A percentile compares a stretch with the other conserved stretches of the same genome.
phyloP scores from a whole-genome alignment of 441 rosid genomes.

The Syzygium malaccense region DNA sequence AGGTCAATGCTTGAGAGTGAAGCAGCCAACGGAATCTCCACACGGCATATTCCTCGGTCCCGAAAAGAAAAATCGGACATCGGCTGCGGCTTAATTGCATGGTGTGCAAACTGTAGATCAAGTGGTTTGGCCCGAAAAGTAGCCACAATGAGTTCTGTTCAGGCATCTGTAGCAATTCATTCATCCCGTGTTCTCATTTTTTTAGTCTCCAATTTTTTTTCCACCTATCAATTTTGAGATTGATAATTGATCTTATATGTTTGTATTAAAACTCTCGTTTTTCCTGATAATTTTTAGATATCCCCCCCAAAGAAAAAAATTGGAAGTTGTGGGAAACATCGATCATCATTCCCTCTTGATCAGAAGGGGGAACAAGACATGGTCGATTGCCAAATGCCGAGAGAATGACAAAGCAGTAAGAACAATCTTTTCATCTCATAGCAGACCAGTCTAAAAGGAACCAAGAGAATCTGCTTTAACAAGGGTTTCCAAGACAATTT shows the following conservation, averaged over 20 bases:
- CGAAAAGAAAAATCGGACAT: neutral
- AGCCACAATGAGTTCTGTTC: constrained; percentile 18
- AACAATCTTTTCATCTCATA: neutral
- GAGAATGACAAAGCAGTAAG: neutral
- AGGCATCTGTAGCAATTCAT: constrained; percentile 38
- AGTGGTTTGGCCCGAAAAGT: constrained; percentile 21
- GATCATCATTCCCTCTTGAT: neutral
- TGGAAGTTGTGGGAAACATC: neutral
- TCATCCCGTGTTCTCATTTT: constrained; percentile 26
- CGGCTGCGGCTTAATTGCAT: constrained; percentile 4
- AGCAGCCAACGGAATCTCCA: constrained; percentile 1
- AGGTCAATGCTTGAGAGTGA: constrained; percentile 9
- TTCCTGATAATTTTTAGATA: neutral
- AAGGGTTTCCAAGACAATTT: neutral
- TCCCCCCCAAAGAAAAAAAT: neutral
- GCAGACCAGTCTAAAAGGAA: neutral
- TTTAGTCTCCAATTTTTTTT: neutral
- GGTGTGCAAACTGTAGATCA: constrained; percentile 41
- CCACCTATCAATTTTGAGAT: neutral
- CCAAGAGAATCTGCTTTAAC: neutral
- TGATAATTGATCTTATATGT: neutral
- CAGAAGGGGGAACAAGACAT: too few relatives aligned
- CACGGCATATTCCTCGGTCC: neutral
- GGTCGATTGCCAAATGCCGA: neutral
- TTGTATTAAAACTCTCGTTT: neutral